A percentile compares a stretch with the other conserved stretches of the same genome.
Evolutionary conservation across 2,329 filamentous ascomycete species (phyloP).

Genomic region (Pseudogymnoascus pannorum): DNA sequence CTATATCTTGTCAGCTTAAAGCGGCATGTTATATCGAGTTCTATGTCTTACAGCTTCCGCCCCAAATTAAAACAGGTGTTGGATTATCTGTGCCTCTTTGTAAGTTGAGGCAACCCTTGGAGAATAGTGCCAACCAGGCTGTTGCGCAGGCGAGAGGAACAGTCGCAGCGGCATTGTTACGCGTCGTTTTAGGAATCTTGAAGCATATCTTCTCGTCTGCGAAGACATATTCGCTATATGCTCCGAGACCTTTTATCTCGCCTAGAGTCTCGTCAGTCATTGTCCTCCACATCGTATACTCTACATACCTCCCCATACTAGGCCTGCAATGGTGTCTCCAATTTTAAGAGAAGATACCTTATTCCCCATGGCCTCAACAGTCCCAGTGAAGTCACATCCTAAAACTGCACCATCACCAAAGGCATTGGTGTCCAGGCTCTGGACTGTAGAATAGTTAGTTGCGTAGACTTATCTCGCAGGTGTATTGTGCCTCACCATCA

Average conservation of each 20-base stretch:
- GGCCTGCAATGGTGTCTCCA: constrained; percentile 26
- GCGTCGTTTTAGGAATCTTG: constrained; percentile 29
- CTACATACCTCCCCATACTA: constrained; percentile 28
- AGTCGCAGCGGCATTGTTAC: constrained; percentile 30
- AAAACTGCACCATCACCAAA: constrained; percentile 34
- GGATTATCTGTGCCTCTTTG: constrained; percentile 14
- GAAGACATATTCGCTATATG: constrained; percentile 34
- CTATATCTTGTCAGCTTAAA: constrained; percentile 18
- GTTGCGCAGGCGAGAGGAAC: constrained; percentile 35
- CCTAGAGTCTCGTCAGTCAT: constrained; percentile 13
- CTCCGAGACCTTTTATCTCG: constrained; percentile 31
- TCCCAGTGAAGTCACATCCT: constrained; percentile 34
- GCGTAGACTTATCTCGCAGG: no score
- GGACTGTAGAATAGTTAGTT: constrained; percentile 21
- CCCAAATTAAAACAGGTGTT: constrained; percentile 35
- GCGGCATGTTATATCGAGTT: constrained; percentile 12
- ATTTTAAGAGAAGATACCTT: constrained; percentile 22
- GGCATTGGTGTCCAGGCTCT: constrained; percentile 30
- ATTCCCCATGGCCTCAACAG: constrained; percentile 29
- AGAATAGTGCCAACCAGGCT: constrained; percentile 35
- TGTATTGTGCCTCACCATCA: no score
- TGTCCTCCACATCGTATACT: constrained; percentile 9
- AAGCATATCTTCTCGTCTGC: constrained; percentile 37
- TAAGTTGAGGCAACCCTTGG: constrained; percentile 32
- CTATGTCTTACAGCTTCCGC: constrained; percentile 33